Percentiles rank a stretch among this genome's conserved stretches.
These are phyloP conservation scores for Limnanthes douglasii DNA, from an alignment of 345 rosid genomes.

Conservation along the genomic window DNA sequence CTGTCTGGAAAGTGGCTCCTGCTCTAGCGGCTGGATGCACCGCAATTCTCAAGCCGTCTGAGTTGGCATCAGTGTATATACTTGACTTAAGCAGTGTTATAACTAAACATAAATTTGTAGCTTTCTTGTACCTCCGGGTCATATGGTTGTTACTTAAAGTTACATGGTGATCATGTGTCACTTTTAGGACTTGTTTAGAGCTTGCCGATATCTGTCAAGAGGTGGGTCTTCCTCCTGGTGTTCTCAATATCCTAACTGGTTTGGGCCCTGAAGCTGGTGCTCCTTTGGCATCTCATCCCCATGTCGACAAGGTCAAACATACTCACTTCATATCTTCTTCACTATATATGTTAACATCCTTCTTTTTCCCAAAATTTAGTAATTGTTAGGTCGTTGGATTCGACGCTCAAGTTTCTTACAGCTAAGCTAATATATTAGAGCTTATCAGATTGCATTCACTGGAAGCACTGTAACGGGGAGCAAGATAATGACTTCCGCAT, in stretches of 20 bases:
- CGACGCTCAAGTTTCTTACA: too few relatives aligned
- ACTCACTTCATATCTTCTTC: neutral
- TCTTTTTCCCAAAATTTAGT: neutral
- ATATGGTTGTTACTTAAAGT: constrained; percentile 1
- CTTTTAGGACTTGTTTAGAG: constrained; percentile 88
- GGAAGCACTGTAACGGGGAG: constrained; percentile 89
- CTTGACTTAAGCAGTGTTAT: neutral
- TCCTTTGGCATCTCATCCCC: constrained; percentile 77
- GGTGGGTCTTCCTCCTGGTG: constrained; percentile 93
- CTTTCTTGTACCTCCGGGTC: constrained; percentile 1
- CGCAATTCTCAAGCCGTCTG: constrained; percentile 85
- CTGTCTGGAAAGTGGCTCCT: constrained; percentile 97
- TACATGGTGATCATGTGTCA: neutral
- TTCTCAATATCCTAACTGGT: constrained; percentile 78
- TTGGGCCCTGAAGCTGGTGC: constrained; percentile 92
- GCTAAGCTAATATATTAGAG: constrained; percentile 4
- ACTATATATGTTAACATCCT: neutral
- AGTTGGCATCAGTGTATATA: constrained; percentile 65
- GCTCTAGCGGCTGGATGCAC: constrained; percentile 94
- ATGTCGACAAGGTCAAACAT: constrained; percentile 40
- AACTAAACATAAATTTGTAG: constrained; percentile 3
- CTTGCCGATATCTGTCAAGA: constrained; percentile 77
- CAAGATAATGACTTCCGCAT: constrained; percentile 73
- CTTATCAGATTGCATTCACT: constrained; percentile 70
- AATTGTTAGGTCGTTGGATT: too few relatives aligned